Base-by-base conservation (phyloP, 2,329 filamentous ascomycete species). In the Davidsoniella eucalypti region DNA sequence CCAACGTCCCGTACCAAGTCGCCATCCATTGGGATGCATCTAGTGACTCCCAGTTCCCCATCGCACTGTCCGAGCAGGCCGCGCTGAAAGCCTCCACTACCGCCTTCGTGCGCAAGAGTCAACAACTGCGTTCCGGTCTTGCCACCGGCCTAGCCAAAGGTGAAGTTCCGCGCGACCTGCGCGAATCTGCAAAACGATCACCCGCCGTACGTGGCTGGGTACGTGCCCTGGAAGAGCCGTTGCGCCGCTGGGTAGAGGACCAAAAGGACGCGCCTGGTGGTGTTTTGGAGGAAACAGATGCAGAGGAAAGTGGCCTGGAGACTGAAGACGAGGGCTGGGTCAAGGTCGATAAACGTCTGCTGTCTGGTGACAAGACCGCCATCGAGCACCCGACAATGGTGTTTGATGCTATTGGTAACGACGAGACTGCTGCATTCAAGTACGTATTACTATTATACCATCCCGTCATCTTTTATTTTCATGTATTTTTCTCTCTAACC, bases 301-400 rank as follows among this genome's bases (percentile, higher is more conserved):
- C 37, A 16, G 64, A 66, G 25, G 66, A 69, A 44, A 64, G 29
- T 26, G 48, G 38, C 10, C 14, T 68, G 50, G 72, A 76, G 55
- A 65, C 64, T 26, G 73, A 78, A 1, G 87, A 94, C 55, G 87
- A 94, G 66, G 87, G 95, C 56, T 87, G 95, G 9, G 95, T 95
- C 62, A 79, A 93, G 4, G 88, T 85, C 1, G 69, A 57, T 61
- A 48, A 49, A 36, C 43, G 40, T 47, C 54, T 39, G 44, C 29
- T 33, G 12, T 75, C 82, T 61, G 79, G 78, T 56, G 61, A 69
- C n/a, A 69, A 73, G 50, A 29, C 26, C 7, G 26, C 10, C 26
- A 29, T 29, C 6, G 26, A 29, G 3, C 26, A 10, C 7, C 63
- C 66, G n/a, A 73, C 73, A 10, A 67, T 94, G 67, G 74, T 96